phyloP scores from a whole-genome alignment of 2,329 filamentous ascomycete genomes.

The Penicillium psychrosexuale region DNA sequence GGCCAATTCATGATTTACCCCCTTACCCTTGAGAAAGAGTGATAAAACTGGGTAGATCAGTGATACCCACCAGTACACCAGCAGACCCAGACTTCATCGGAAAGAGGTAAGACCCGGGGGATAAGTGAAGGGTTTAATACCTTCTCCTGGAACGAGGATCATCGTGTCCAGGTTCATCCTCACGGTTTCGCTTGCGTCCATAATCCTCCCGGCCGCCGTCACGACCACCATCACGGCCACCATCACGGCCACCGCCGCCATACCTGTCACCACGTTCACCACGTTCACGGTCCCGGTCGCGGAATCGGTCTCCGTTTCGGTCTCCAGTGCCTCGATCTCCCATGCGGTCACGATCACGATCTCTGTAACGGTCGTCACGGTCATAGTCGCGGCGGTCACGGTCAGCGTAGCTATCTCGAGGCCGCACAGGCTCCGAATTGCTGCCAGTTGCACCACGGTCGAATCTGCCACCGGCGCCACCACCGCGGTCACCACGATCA shows the following conservation, averaged over 20 bases:
- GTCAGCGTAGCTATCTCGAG: constrained; percentile 58
- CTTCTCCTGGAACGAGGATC: constrained; percentile 63
- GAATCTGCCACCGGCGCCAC: constrained; percentile 44
- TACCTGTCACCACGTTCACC: constrained; percentile 45
- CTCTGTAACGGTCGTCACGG: constrained; percentile 44
- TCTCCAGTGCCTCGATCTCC: constrained; percentile 44
- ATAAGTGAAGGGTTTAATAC: constrained; percentile 45
- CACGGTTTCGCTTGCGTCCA: constrained; percentile 66
- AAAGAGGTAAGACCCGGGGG: constrained; percentile 15
- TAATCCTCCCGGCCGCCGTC: constrained; percentile 50
- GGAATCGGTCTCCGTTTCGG: constrained; percentile 29
- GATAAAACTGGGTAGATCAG: constrained; percentile 28
- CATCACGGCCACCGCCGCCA: constrained; percentile 42
- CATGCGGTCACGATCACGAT: constrained; percentile 45
- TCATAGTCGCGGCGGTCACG: constrained; percentile 50
- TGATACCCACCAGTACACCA: constrained; percentile 49
- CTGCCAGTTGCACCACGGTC: constrained; percentile 64
- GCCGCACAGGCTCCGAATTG: constrained; percentile 80
- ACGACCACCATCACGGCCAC: constrained; percentile 31
- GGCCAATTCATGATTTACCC: constrained; percentile 35
- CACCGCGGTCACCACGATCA: constrained; percentile 40
- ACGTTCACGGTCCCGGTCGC: constrained; percentile 49
- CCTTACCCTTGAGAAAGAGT: constrained; percentile 29
- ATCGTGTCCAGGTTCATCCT: constrained; percentile 70
- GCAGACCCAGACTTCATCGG: constrained; percentile 33